phyloP scores from a whole-genome alignment of 139 green algal species.

The Chlorella ohadii region DNA sequence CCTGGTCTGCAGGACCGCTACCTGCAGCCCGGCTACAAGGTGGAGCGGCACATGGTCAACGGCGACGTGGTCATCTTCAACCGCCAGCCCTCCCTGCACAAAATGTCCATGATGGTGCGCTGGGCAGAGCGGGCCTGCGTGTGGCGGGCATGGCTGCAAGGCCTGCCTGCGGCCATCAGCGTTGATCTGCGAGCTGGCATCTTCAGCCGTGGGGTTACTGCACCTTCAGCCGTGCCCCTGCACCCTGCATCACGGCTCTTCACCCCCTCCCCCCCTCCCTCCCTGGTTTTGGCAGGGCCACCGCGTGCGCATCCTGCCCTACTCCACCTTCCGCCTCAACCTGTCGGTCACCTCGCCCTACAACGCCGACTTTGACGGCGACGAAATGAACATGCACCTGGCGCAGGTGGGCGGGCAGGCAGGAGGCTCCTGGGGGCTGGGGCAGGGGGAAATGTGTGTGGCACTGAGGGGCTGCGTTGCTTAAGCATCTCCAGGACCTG shows the following conservation, averaged over 20 bases:
- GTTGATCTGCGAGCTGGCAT: too few species aligned
- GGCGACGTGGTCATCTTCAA: slow-evolving; percentile 99
- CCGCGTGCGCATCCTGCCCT: slow-evolving; percentile 91
- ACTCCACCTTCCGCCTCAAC: slow-evolving; percentile 94
- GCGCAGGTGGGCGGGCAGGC: slow-evolving; percentile 49
- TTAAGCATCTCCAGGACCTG: too few species aligned
- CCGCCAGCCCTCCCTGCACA: slow-evolving; percentile 99
- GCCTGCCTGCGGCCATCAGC: too few species aligned
- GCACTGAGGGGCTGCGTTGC: too few species aligned
- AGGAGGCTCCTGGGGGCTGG: too few species aligned
- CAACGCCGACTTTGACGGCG: slow-evolving; percentile 99
- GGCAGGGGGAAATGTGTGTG: too few species aligned
- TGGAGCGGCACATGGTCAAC: slow-evolving; percentile 96
- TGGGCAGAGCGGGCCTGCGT: too few species aligned
- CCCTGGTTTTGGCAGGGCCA: slow-evolving; percentile 69
- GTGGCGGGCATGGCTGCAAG: too few species aligned
- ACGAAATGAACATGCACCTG: slow-evolving; percentile 99
- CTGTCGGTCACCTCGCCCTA: slow-evolving; percentile 98
- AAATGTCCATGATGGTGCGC: slow-evolving; percentile 99
- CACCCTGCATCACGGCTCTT: too few species aligned
- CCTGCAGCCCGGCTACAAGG: slow-evolving; percentile 87
- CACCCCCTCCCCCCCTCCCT: too few species aligned
- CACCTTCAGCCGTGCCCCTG: too few species aligned
- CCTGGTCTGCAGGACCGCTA: slow-evolving; percentile 53
- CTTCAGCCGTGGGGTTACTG: too few species aligned